Evolutionary conservation across 805 yeast genomes (phyloP), one percentile per base, ranked within the genome.

Genomic region (Maudiozyma serrabonitensis): DNA sequence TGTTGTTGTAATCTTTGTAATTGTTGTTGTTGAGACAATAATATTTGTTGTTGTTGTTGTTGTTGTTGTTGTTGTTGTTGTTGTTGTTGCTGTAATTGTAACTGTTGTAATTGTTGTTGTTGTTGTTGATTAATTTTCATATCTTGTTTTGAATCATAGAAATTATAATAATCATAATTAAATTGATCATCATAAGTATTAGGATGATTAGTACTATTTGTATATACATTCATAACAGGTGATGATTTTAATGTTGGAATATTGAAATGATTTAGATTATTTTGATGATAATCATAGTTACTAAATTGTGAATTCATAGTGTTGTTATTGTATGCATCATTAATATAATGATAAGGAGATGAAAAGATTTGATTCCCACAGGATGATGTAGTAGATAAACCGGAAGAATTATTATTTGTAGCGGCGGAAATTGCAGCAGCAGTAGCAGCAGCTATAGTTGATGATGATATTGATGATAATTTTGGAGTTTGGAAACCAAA

Each of bases 401-500:
- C 32, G 2, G 32, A 28, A 8, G 32, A 28, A 9, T 4, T 9
- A 9, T 8, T 9, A 28, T 8, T 11, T 9, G 32, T 28, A 9
- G 32, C 32, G 12, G 32, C 32, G 6, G 8, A 4, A 28, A 28
- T 28, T 4, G 32, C 32, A 28, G 32, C 32, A 28, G 32, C 32
- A 28, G 32, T 28, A 9, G 32, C 32, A 28, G 32, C 32, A 28
- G 32, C 32, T 28, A 28, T 28, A 9, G 32, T 28, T 28, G 32
- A 28, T 28, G 32, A 28, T 25, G 44, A 50, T 15, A 46, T 46
- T 16, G 49, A 51, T 6, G 43, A 34, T 34, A 39, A 23, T 26
- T 37, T 45, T 21, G 64, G 63, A 2, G 64, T 57, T 41, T 59
- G 61, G 41, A 52, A 56, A n/a, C 60, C 63, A 41, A 47, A 43